Evolutionary conservation across 495 filamentous ascomycete genomes (phyloP).

Genomic region (Viridothelium virens): DNA sequence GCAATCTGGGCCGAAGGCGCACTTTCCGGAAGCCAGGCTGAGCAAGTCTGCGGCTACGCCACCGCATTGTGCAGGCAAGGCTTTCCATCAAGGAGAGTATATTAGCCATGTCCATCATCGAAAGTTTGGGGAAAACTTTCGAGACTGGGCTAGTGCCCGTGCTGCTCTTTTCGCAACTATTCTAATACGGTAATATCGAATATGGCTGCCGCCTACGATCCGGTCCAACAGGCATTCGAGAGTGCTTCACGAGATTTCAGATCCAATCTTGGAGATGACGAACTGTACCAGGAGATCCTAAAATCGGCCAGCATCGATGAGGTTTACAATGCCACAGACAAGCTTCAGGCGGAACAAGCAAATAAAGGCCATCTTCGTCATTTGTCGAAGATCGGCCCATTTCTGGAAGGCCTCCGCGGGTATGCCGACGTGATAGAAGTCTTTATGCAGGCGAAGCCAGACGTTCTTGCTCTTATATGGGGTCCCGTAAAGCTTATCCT

Average conservation of each 20-base stretch:
- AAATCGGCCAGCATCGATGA: constrained; percentile 24
- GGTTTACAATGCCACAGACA: constrained; percentile 28
- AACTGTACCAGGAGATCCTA: constrained; percentile 22
- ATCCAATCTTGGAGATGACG: constrained; percentile 19
- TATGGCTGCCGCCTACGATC: constrained; percentile 14
- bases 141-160: not conserved
- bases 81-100: not conserved
- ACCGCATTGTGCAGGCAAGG: not conserved
- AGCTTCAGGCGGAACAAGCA: constrained; percentile 31
- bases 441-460: constrained; percentile 34
- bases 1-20: too few relatives aligned
- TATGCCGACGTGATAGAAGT: constrained; percentile 29
- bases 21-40: too few relatives aligned
- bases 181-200: not conserved
- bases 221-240: constrained; percentile 24
- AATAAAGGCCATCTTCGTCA: constrained; percentile 24
- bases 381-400: constrained; percentile 21
- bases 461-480: constrained; percentile 34
- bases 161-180: not conserved
- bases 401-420: constrained; percentile 24
- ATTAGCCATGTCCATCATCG: not conserved
- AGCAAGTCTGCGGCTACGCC: too few relatives aligned
- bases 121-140: not conserved
- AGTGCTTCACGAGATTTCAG: constrained; percentile 22
- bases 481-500: constrained; percentile 35